Base-by-base conservation (phyloP, 805 yeast species). In the Teunomyces lycoperdinae region DNA sequence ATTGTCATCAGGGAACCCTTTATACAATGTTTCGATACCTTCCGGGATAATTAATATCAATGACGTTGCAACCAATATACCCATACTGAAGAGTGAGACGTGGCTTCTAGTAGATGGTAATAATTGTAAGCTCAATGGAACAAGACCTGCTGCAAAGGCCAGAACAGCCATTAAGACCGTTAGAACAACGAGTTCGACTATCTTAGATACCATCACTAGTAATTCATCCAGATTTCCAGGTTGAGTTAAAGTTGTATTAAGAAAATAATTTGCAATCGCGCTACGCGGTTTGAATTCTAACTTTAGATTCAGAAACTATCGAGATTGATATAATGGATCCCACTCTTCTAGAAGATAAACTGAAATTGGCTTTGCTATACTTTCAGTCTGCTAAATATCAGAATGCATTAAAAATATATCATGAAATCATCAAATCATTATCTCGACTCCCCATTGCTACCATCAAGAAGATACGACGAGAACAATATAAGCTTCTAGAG, bases 41-140 rank as follows among this genome's bases (percentile, higher is more conserved):
- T 85, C 90, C 0, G 89, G 89, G 14, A 85, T 73, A 24, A 85
- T 78, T 13, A 85, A 68, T 8, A 77, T 69, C 46, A 84, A 61
- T 1, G 85, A 73, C 0, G 89, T 78, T 4, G 88, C 83, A 5
- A 84, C 65, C 45, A 85, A 68, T 16, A 85, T 65, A 1, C 89
- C 89, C 55, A 77, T 72, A 46, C 86, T 81, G 43, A 83, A 64
- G 9, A 76, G 65, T 2, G 87, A 77, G 5, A 80, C 60, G 34
- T 58, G 53, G 30, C 68, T 62, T 34, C 78, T 57, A 40, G 60
- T 60, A 10, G 53, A 44, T 1, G 64, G 57, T 29, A 68, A 58
- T 26, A 69, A 54, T 20, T 56, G 47, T 26, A 64, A 50, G 11
- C 54, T 51, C 48, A 69, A 48, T 5, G 74, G 73, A 1, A 63